phyloP scores from a whole-genome alignment of 148 eudicot genomes.

The Nepenthes gracilis region DNA sequence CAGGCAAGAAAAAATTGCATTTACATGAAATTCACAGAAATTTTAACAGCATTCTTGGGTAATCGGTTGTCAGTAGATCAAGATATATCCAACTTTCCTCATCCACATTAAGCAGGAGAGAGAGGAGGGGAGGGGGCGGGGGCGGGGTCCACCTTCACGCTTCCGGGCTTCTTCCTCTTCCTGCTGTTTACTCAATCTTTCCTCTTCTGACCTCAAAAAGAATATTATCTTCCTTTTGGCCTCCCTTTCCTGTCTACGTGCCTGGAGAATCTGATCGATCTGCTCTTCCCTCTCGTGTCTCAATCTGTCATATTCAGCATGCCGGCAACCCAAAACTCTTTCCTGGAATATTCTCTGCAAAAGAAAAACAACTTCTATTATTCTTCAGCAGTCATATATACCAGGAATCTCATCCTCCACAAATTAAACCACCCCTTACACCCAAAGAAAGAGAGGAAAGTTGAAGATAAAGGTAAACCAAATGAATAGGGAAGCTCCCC shows the following conservation, averaged over 20 bases:
- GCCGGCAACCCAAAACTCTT: slow-evolving; percentile 30
- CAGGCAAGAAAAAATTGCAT: not conserved
- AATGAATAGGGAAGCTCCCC: no score
- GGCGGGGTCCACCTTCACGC: slow-evolving; percentile 47
- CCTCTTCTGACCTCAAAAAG: slow-evolving; percentile 63
- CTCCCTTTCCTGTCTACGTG: slow-evolving; percentile 55
- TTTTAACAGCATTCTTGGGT: no score
- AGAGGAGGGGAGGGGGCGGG: not conserved
- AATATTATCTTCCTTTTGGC: slow-evolving; percentile 53
- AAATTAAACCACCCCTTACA: not conserved
- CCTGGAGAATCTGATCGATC: slow-evolving; percentile 29
- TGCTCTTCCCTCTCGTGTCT: slow-evolving; percentile 58
- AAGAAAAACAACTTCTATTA: not conserved
- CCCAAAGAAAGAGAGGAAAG: not conserved
- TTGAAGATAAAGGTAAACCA: not conserved
- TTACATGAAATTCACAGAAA: no score
- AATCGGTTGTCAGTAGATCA: no score
- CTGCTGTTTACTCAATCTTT: slow-evolving; percentile 37
- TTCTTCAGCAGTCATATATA: not conserved
- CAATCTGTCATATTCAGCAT: slow-evolving; percentile 46
- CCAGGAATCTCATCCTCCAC: not conserved
- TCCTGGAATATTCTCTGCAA: slow-evolving; percentile 50
- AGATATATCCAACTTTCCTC: no score
- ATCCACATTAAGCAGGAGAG: not conserved
- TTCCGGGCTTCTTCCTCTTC: slow-evolving; percentile 82